A percentile compares a stretch with the other conserved stretches of the same genome.
phyloP scores from a whole-genome alignment of 2,329 filamentous ascomycete species.

The Cytospora paraplurivora region DNA sequence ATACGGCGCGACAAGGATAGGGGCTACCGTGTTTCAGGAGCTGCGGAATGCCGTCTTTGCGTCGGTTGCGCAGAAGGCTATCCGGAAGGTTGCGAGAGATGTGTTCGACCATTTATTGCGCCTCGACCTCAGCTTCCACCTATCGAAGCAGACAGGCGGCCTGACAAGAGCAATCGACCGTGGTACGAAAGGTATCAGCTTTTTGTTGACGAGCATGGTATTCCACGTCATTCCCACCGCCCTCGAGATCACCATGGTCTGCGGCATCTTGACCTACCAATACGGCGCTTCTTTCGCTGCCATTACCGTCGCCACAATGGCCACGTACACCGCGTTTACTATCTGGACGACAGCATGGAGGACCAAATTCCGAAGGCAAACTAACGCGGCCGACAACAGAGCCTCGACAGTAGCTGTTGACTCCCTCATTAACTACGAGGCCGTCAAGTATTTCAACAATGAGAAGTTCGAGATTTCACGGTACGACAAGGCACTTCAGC shows the following conservation, averaged over 20 bases:
- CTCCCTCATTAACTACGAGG: slow-evolving; percentile 97
- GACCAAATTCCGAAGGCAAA: slow-evolving; percentile 92
- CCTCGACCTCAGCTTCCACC: slow-evolving; percentile 90
- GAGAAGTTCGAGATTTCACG: slow-evolving; percentile 90
- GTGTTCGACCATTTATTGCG: slow-evolving; percentile 89
- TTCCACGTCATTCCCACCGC: slow-evolving; percentile 95
- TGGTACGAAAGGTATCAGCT: slow-evolving; percentile 98
- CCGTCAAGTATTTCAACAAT: slow-evolving; percentile 99
- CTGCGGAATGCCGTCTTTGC: slow-evolving; percentile 95
- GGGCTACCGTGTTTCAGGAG: slow-evolving; percentile 89
- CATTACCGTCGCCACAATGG: slow-evolving; percentile 89
- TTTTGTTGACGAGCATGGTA: slow-evolving; percentile 95
- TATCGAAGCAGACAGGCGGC: slow-evolving; percentile 91
- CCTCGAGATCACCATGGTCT: slow-evolving; percentile 92
- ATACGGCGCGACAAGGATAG: slow-evolving; percentile 86
- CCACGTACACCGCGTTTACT: slow-evolving; percentile 92
- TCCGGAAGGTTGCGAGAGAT: slow-evolving; percentile 84
- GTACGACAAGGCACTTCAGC: slow-evolving; percentile 82
- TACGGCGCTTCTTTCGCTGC: slow-evolving; percentile 90
- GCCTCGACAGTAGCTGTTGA: slow-evolving; percentile 95
- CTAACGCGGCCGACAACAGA: slow-evolving; percentile 94
- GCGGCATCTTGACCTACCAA: slow-evolving; percentile 93
- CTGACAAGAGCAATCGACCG: slow-evolving; percentile 92
- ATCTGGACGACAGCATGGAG: slow-evolving; percentile 96
- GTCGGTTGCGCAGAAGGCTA: slow-evolving; percentile 95